Conservation (phyloP, 2,329 filamentous ascomycete species). For the Aspergillus glaucus region DNA sequence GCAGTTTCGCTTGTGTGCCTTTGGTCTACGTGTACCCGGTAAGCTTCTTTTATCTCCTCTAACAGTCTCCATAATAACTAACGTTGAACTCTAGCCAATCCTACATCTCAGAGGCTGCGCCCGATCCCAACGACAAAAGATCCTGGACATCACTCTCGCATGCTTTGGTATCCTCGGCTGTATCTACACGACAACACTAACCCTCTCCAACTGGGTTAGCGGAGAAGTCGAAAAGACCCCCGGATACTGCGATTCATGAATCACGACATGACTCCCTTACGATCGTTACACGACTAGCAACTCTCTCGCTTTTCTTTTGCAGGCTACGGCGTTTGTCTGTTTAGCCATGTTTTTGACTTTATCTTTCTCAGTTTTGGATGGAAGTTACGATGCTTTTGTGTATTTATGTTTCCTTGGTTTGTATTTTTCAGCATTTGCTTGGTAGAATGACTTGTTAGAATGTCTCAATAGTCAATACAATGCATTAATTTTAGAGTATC, state of each 20-base stretch:
- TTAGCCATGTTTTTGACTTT: neutral
- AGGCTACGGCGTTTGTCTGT: neutral
- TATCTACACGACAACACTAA: slow-evolving; percentile 84
- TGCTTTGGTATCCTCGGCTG: slow-evolving; percentile 81
- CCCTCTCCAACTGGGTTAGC: slow-evolving; percentile 76
- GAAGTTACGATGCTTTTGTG: too few relatives aligned
- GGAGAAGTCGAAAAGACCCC: slow-evolving; percentile 49
- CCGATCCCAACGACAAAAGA: slow-evolving; percentile 58
- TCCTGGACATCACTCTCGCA: slow-evolving; percentile 68
- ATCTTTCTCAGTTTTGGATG: neutral
- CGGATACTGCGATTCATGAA: slow-evolving; percentile 55
- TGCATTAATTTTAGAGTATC: too few relatives aligned
- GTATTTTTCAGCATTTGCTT: neutral
- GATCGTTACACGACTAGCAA: neutral
- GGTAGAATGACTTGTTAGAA: neutral
- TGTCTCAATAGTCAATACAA: neutral
- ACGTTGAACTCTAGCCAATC: slow-evolving; percentile 58
- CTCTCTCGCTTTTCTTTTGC: slow-evolving; percentile 1
- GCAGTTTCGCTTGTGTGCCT: slow-evolving; percentile 95
- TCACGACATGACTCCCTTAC: neutral
- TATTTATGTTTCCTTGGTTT: neutral
- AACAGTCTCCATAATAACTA: slow-evolving; percentile 4
- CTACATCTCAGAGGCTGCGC: slow-evolving; percentile 82
- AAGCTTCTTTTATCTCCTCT: slow-evolving; percentile 39
- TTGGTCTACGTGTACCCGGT: slow-evolving; percentile 97